These are phyloP conservation scores for Thelephora terrestris DNA, from an alignment of 1,284 basidiomycete genomes.

Conservation along the genomic window DNA sequence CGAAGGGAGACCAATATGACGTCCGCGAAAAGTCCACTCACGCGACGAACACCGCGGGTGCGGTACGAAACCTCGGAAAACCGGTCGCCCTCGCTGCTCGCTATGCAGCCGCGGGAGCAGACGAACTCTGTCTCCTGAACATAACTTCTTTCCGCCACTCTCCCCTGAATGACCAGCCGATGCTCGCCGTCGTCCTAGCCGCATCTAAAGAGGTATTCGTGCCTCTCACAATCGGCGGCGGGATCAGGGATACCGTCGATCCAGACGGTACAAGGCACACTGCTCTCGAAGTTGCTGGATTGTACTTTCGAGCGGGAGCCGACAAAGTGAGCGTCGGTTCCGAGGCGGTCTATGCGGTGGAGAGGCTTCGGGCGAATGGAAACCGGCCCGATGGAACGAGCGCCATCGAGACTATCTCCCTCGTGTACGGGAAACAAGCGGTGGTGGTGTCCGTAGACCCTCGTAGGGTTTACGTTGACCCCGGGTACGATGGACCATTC, in stretches of 20 bases:
- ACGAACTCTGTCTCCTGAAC: conserved; percentile 96
- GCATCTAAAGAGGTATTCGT: conserved; percentile 92
- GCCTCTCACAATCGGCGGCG: conserved; percentile 97
- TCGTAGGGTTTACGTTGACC: conserved; percentile 76
- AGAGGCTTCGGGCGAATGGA: conserved; percentile 57
- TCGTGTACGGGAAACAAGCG: conserved; percentile 90
- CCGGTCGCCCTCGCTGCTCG: conserved; percentile 85
- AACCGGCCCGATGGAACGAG: conserved; percentile 56
- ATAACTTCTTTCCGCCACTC: conserved; percentile 99
- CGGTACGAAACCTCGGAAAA: conserved; percentile 96
- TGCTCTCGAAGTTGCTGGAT: conserved; percentile 91
- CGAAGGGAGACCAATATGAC: conserved; percentile 99
- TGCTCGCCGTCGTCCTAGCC: conserved; percentile 90
- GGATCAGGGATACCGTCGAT: conserved; percentile 94
- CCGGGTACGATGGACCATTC: conserved; percentile 59
- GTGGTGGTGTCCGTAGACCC: conserved; percentile 98
- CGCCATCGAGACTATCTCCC: conserved; percentile 90
- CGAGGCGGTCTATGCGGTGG: conserved; percentile 92
- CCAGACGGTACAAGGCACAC: conserved; percentile 85
- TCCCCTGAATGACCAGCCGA: conserved; percentile 92
- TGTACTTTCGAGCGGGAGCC: conserved; percentile 95
- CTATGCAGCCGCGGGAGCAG: conserved; percentile 88
- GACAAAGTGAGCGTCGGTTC: conserved; percentile 97
- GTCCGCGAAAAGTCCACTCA: conserved; percentile 71
- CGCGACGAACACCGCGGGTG: conserved; percentile 43